These are phyloP conservation scores for Adansonia rubrostipa DNA, from an alignment of 441 rosid genomes.

Conservation along the genomic window DNA sequence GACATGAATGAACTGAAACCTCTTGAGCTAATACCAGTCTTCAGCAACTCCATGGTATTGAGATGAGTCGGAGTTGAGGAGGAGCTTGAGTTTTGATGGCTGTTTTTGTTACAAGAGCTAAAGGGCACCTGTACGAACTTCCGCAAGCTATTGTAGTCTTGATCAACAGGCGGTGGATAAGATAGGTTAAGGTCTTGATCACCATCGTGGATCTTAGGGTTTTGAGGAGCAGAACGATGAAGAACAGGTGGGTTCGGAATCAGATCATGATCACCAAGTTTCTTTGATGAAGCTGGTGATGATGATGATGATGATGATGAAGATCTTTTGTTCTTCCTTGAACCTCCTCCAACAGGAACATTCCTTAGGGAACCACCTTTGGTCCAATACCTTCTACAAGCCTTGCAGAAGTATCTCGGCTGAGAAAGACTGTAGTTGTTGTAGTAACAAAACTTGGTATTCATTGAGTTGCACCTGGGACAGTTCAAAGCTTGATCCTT, in stretches of 20 bases:
- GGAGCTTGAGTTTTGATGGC: no score
- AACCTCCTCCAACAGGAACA: constrained; percentile 56
- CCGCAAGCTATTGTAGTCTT: neutral
- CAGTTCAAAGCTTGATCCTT: no score
- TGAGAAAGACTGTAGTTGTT: constrained; percentile 34
- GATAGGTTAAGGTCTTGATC: constrained; percentile 42
- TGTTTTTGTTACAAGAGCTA: no score
- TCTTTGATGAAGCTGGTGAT: constrained; percentile 30
- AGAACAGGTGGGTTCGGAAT: neutral
- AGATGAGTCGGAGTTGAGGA: neutral
- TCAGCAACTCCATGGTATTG: constrained; percentile 28
- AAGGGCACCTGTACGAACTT: neutral
- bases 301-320: constrained; percentile 12
- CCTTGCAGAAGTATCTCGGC: constrained; percentile 52
- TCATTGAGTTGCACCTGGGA: no score
- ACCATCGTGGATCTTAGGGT: constrained; percentile 39
- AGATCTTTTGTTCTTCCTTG: constrained; percentile 49
- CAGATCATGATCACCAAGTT: constrained; percentile 28
- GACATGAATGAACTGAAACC: constrained; percentile 24
- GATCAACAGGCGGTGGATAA: constrained; percentile 20
- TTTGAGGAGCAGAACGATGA: constrained; percentile 28
- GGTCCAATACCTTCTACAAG: constrained; percentile 55
- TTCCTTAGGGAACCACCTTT: constrained; percentile 51
- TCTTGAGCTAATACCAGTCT: constrained; percentile 24
- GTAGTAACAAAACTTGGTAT: no score